Evolutionary conservation across 257 asterid genomes (phyloP), one percentile per base, ranked within the genome.

Genomic region (Voacanga thouarsii): DNA sequence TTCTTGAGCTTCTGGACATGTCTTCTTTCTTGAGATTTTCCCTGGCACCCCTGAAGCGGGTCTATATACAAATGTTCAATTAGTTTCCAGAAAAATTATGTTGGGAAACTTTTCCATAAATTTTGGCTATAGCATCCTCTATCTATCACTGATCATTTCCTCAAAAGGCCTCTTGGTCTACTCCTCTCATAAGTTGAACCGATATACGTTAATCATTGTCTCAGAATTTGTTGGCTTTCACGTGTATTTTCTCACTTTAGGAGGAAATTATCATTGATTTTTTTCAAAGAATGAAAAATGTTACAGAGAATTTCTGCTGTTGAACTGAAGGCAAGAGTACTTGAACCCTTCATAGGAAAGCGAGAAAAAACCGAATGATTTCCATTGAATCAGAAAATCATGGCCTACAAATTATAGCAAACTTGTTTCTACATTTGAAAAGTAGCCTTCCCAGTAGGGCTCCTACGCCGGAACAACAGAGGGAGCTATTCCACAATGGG

Each of bases 391-490:
- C 45, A 24, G 75, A 71, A 70, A 37, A 28, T 61, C 14, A 26
- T 70, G 72, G 11, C 60, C 65, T 79, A 51, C 70, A 23, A 45
- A 33, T 15, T 43, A 69, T 64, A 80, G n/a, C 61, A 23, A 6
- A 61, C 37, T 60, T 71, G 51, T 28, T 64, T n/a, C 53, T 14
- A 3, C 69, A 2, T 14, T 59, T 2, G 3, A 21, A 24, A 10
- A 23, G 67, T 57, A 28, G 71, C 15, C 11, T 70, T 19, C 56
- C 57, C 49, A n/a, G 19, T 26, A n/a, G n/a, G 67, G 44, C 24
- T 53, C 21, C 18, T 30, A 55, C 39, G 50, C 24, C 6, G 73
- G 75, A 71, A 81, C 77, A 76, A 43, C 81, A 49, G 49, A 76
- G 61, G 33, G 8, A 57, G 79, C 79, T 75, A 66, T 77, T 73